Base-by-base conservation (phyloP, 2,329 filamentous ascomycete genomes). In the Paraphoma chrysanthemicola region DNA sequence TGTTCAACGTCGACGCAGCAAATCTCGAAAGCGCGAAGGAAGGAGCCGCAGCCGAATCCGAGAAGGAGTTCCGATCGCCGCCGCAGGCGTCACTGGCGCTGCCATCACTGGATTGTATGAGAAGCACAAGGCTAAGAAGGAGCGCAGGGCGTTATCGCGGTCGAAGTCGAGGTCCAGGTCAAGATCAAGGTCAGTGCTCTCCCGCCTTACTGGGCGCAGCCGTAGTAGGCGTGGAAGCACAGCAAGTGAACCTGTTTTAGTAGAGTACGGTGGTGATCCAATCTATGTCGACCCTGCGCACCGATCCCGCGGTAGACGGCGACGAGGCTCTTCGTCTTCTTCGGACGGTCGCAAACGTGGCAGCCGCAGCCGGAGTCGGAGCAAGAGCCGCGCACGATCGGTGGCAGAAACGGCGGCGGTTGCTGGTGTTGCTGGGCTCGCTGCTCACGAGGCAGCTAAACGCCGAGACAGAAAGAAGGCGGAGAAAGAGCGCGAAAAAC, bases 221-320 rank as follows among this genome's bases (percentile, higher is more conserved):
- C 66, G 64, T 55, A 65, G 79, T 69, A 70, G 76, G 74, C 72
- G 73, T 57, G 71, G 75, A 63, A 77, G 72, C 71, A 70, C 81
- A 67, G 74, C 77, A 60, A 80, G 78, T 76, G 78, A 82, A 68
- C 77, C 78, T 68, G 81, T 79, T 57, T 75, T 88, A 74, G 86
- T 89, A 76, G 86, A 88, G 71, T 89, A 89, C 72, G 87, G 86
- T 62, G 81, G 83, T 69, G 83, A 86, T 68, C 86, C 86, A 7
- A 85, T 89, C 52, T 82, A 85, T 64, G 82, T 84, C 65, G 85
- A 85, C 57, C 78, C 77, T 50, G 77, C 81, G 58, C 66, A 67
- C 51, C 67, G 61, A 33, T 58, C 65, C 28, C 66, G 60, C 41
- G 61, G 64, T 52, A 73, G 78, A 46, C 72, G 82, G 69, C 70